These are phyloP conservation scores for Spirogloea muscicola DNA, from an alignment of 139 green algal species.

Conservation along the genomic window DNA sequence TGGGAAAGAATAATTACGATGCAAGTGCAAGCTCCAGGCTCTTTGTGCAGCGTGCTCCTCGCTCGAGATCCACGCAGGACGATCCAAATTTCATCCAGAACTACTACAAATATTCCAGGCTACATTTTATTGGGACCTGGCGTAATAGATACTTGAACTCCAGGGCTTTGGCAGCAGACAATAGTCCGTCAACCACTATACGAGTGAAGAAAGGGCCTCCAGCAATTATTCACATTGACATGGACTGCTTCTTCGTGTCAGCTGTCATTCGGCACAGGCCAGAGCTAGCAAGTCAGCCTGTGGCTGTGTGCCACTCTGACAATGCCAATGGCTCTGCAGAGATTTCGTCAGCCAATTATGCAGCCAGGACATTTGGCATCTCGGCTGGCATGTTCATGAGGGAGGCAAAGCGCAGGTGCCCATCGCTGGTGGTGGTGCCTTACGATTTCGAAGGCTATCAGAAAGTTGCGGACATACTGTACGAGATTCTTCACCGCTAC, in stretches of 20 bases:
- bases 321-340: constrained; percentile 67
- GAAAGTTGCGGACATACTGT: constrained; percentile 69
- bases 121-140: constrained; percentile 46
- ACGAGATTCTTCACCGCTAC: constrained; percentile 71
- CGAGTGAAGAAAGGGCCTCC: too few relatives aligned
- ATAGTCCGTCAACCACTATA: too few relatives aligned
- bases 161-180: too few relatives aligned
- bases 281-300: constrained; percentile 40
- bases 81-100: constrained; percentile 46
- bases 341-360: constrained; percentile 87
- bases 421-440: constrained; percentile 81
- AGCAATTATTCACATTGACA: constrained; percentile 90
- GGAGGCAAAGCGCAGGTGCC: constrained; percentile 80
- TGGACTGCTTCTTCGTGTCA: constrained; percentile 96
- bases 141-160: constrained; percentile 42
- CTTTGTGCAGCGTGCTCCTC: not conserved
- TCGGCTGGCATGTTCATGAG: constrained; percentile 79
- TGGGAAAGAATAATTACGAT: not conserved
- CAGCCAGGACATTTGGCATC: constrained; percentile 71
- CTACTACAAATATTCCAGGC: constrained; percentile 41
- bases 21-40: not conserved
- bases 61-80: constrained; percentile 26
- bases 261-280: constrained; percentile 21
- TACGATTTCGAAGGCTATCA: constrained; percentile 94
- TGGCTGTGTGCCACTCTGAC: constrained; percentile 83